Conservation (phyloP, 371 early-diverging fungal genomes). For the Homolaphlyctis polyrhiza region DNA sequence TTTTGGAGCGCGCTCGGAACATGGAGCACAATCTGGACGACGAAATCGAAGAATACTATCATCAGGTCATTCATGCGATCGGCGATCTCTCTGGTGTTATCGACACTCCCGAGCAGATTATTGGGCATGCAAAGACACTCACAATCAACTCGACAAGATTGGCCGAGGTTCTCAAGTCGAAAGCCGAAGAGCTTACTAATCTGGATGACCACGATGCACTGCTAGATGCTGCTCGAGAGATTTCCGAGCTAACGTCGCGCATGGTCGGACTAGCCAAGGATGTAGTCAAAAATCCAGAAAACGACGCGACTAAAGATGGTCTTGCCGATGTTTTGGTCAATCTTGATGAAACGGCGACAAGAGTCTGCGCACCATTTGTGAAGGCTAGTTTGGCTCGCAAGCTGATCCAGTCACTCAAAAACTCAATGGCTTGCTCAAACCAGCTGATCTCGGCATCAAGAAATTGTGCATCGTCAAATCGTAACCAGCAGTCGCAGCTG, state of each 20-base stretch:
- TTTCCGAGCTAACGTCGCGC: constrained; percentile 40
- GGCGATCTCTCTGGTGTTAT: constrained; percentile 23
- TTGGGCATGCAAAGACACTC: constrained; percentile 33
- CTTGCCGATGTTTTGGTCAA: constrained; percentile 23
- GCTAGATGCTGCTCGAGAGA: constrained; percentile 20
- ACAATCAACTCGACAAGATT: constrained; percentile 36
- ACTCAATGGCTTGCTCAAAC: constrained; percentile 26
- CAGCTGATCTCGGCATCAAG: constrained; percentile 34
- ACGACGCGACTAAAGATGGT: constrained; percentile 17
- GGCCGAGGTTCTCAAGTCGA: constrained; percentile 34
- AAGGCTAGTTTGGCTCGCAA: constrained; percentile 25
- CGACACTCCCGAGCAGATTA: constrained; percentile 30
- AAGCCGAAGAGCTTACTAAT: constrained; percentile 15
- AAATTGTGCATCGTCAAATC: constrained; percentile 32
- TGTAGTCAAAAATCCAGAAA: constrained; percentile 23
- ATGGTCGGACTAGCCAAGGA: constrained; percentile 47
- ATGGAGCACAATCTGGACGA: constrained; percentile 12
- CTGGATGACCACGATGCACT: constrained; percentile 21
- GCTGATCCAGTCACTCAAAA: constrained; percentile 31
- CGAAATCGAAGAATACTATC: constrained; percentile 28
- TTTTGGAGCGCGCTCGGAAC: constrained; percentile 35
- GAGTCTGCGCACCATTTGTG: constrained; percentile 26
- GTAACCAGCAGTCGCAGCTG: constrained; percentile 41
- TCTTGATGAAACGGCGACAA: constrained; percentile 19
- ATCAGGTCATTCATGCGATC: constrained; percentile 24